Conservation (phyloP, 306 rosid genomes). For the Abrus pulchellus region DNA sequence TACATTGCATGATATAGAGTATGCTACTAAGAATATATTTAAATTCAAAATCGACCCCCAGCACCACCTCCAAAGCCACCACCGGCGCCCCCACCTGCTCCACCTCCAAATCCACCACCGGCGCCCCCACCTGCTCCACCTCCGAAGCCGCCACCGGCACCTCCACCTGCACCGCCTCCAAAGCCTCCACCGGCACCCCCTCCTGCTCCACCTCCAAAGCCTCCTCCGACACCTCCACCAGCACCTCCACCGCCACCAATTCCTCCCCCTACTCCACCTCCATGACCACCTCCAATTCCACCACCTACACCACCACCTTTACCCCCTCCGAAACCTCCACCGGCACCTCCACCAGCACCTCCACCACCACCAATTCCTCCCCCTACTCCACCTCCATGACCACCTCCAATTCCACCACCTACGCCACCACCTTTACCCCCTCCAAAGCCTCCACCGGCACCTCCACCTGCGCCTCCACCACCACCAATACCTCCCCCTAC, state of each 20-base stretch:
- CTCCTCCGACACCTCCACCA: slow-evolving; percentile 40
- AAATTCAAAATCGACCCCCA: slow-evolving; percentile 57
- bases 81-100: slow-evolving; percentile 25
- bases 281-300: slow-evolving; percentile 39
- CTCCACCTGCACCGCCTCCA: not conserved
- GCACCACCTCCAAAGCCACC: slow-evolving; percentile 35
- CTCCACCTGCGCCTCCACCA: slow-evolving; percentile 52
- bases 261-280: not conserved
- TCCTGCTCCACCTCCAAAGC: not conserved
- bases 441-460: slow-evolving; percentile 42
- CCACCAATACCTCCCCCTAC: slow-evolving; percentile 22
- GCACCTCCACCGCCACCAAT: slow-evolving; percentile 14
- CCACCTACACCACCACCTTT: slow-evolving; percentile 3
- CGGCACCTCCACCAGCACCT: slow-evolving; percentile 44
- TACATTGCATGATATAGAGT: slow-evolving; percentile 24
- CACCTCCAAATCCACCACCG: slow-evolving; percentile 34
- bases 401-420: slow-evolving; percentile 33
- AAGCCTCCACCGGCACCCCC: slow-evolving; percentile 40
- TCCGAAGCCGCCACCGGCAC: slow-evolving; percentile 14
- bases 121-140: not conserved
- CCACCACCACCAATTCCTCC: slow-evolving; percentile 40
- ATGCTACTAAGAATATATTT: not conserved
- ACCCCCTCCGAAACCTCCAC: slow-evolving; percentile 11
- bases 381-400: slow-evolving; percentile 40
- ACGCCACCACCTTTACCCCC: slow-evolving; percentile 8